These are phyloP conservation scores for Geotrichum aggregatum DNA, from an alignment of 1,139 yeast genomes.

Conservation along the genomic window DNA sequence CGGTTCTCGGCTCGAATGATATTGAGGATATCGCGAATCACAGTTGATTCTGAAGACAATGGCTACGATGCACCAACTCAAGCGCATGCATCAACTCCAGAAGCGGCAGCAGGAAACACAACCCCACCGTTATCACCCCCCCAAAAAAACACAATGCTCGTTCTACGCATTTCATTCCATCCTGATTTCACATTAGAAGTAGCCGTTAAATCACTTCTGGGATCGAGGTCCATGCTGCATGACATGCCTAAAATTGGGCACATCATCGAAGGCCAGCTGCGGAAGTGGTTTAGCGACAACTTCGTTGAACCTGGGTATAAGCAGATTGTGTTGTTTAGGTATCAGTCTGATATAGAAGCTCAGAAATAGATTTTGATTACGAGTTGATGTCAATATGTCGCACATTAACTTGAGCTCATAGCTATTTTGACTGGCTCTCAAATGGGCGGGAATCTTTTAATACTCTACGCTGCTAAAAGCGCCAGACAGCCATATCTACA, in stretches of 20 bases:
- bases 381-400: neutral
- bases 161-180: conserved; percentile 57
- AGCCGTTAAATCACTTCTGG: conserved; percentile 78
- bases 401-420: neutral
- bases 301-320: conserved; percentile 88
- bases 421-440: too few relatives aligned
- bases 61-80: too few relatives aligned
- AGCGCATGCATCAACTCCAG: too few relatives aligned
- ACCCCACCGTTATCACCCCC: conserved; percentile 57
- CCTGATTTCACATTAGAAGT: conserved; percentile 90
- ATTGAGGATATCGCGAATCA: conserved; percentile 48
- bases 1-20: conserved; percentile 85
- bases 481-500: too few relatives aligned
- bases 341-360: neutral
- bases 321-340: conserved; percentile 3
- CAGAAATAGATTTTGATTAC: neutral
- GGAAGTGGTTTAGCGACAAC: conserved; percentile 88
- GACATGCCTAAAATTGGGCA: conserved; percentile 90
- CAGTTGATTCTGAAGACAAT: conserved; percentile 36
- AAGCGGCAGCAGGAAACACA: conserved; percentile 27
- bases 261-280: conserved; percentile 70
- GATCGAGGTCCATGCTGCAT: conserved; percentile 86
- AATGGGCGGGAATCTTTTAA: too few relatives aligned
- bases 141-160: conserved; percentile 32
- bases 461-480: too few relatives aligned